Evolutionary conservation across 2,329 filamentous ascomycete species (phyloP), one percentile per base, ranked within the genome.

Genomic region (Hypoxylon sp.): DNA sequence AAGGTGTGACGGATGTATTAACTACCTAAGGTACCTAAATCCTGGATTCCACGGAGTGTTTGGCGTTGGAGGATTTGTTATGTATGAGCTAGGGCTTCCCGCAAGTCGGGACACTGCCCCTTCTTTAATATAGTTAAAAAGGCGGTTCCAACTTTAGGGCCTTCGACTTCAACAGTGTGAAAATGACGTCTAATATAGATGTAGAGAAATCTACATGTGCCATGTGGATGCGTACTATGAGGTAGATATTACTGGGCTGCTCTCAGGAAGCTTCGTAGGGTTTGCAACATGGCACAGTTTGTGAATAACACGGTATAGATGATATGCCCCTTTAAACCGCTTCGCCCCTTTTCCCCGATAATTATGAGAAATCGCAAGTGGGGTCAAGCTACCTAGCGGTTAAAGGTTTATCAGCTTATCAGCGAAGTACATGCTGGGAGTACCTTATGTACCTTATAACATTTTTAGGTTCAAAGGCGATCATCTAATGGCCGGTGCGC

Each of bases 311-410:
- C 16, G 6, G 7, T 11, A 40, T 40, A 40, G 3, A 40, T 16
- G 36, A 18, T 11, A 40, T 20, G 0, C 14, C 44, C 7, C 24
- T 26, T 16, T 53, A 38, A 44, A 9, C 40, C 24, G 24, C 24
- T 33, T 11, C 4, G 14, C 9, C 30, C 11, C 24, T 26, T 3
- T 26, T 26, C 3, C 38, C 38, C 12, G 16, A 22, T 26, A 52
- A 18, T 33, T 52, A 24, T 16, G 18, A 40, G 44, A 60, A 61
- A 62, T 32, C 67, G 49, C 64, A 72, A 73, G 70, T 67, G 71
- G 70, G 71, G 67, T 68, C 68, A 12, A 49, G 66, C 58, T 45
- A 24, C 30, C 52, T 63, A 62, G 50, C 38, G 44, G 32, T 45
- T 66, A 48, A 3, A 52, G 42, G 44, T 20, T 24, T 63, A 61